Evolutionary conservation across 352 stramenopile species (phyloP).

Genomic region (Phytophthora lateralis): DNA sequence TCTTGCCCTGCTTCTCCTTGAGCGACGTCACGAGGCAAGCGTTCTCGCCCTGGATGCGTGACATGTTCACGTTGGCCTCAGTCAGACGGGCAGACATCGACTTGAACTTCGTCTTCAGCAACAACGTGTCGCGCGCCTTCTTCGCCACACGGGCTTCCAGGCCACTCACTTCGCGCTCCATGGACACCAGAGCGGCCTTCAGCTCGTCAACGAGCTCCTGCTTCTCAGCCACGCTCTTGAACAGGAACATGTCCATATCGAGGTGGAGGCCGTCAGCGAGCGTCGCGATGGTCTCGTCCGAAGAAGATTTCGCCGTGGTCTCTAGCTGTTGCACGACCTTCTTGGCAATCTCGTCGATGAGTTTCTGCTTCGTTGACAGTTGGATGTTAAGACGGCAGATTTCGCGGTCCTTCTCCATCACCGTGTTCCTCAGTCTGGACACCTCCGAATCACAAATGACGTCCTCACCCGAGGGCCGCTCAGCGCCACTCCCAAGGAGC

Average conservation of each 20-base stretch:
- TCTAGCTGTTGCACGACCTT: slow-evolving; percentile 65
- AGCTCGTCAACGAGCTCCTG: slow-evolving; percentile 72
- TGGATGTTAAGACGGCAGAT: slow-evolving; percentile 83
- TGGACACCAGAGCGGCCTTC: slow-evolving; percentile 57
- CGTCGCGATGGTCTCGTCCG: slow-evolving; percentile 19
- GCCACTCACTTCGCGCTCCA: slow-evolving; percentile 71
- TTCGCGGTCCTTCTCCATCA: slow-evolving; percentile 82
- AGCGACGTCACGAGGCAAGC: slow-evolving; percentile 50
- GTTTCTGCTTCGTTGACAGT: slow-evolving; percentile 81
- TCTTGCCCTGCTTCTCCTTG: slow-evolving; percentile 64
- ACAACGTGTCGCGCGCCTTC: slow-evolving; percentile 59
- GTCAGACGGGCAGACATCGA: slow-evolving; percentile 58
- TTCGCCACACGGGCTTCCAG: slow-evolving; percentile 58
- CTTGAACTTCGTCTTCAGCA: slow-evolving; percentile 65
- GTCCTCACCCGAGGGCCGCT: slow-evolving; percentile 39
- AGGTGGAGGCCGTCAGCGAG: slow-evolving; percentile 44
- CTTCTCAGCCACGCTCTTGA: slow-evolving; percentile 74
- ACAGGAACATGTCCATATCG: slow-evolving; percentile 78
- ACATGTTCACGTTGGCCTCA: slow-evolving; percentile 48
- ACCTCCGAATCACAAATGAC: slow-evolving; percentile 45
- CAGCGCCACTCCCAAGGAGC: slow-evolving; percentile 41
- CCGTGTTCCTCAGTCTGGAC: slow-evolving; percentile 43
- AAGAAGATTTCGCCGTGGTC: slow-evolving; percentile 15
- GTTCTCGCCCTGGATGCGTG: slow-evolving; percentile 64
- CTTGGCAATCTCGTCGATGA: slow-evolving; percentile 75